Percentiles rank a stretch among this genome's conserved stretches.
These are phyloP conservation scores for Diplodia sapinea DNA, from an alignment of 2,329 filamentous ascomycete species.

Conservation along the genomic window DNA sequence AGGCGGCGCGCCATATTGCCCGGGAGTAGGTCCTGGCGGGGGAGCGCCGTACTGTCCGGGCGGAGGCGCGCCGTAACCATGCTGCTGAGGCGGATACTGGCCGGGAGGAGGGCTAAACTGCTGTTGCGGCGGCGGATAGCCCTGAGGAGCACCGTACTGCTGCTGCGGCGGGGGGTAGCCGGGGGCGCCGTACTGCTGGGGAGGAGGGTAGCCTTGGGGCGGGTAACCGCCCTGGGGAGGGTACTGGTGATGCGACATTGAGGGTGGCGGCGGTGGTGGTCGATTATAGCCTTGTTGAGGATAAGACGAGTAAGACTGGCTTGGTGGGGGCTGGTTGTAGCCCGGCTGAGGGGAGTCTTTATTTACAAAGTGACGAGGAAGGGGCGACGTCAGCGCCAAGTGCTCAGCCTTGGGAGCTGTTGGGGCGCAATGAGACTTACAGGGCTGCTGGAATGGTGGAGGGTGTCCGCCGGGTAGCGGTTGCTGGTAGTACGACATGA, in stretches of 20 bases:
- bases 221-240: constrained; percentile 42
- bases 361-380: neutral
- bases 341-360: constrained; percentile 31
- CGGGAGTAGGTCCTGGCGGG: constrained; percentile 33
- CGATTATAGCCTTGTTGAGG: constrained; percentile 37
- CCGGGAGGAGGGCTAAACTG: constrained; percentile 34
- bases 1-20: constrained; percentile 39
- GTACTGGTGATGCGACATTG: constrained; percentile 40
- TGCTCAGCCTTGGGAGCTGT: constrained; percentile 4
- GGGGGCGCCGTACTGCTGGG: constrained; percentile 36
- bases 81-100: constrained; percentile 43
- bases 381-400: constrained; percentile 35
- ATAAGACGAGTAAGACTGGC: constrained; percentile 36
- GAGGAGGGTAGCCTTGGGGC: constrained; percentile 38
- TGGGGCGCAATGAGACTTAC: constrained; percentile 38
- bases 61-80: constrained; percentile 42
- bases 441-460: constrained; percentile 38
- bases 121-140: constrained; percentile 34
- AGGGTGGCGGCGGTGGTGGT: constrained; percentile 27
- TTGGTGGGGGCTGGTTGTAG: constrained; percentile 30
- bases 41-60: constrained; percentile 48
- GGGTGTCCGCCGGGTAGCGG: constrained; percentile 41
- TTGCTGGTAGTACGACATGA: constrained; percentile 40
- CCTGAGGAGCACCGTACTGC: constrained; percentile 35
- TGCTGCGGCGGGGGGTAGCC: constrained; percentile 21